A percentile compares a stretch with the other conserved stretches of the same genome.
Evolutionary conservation across 345 rosid genomes (phyloP).

Genomic region (thale cress (Arabidopsis thaliana)): DNA sequence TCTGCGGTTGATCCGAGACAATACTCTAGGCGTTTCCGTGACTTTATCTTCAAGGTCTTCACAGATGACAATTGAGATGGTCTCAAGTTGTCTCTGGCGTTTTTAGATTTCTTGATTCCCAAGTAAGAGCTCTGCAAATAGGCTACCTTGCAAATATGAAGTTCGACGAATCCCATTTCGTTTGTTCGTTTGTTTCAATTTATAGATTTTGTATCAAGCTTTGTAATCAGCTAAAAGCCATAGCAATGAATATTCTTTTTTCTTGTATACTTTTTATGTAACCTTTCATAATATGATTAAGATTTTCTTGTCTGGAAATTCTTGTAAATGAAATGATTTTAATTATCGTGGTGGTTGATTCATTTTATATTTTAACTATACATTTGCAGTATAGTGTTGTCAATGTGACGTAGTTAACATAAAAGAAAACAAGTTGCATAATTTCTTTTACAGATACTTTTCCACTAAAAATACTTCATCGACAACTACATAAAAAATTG

Average conservation of each 20-base stretch:
- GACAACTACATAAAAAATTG: neutral
- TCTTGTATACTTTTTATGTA: neutral
- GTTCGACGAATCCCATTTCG: slow-evolving; percentile 4
- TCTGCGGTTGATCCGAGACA: slow-evolving; percentile 90
- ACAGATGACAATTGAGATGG: slow-evolving; percentile 55
- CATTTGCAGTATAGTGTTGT: too few species aligned
- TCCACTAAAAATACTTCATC: neutral
- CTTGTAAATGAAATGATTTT: neutral
- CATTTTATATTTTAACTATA: too few species aligned
- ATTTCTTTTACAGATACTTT: too few species aligned
- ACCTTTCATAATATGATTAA: neutral
- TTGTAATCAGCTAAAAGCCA: slow-evolving; percentile 18
- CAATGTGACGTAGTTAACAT: too few species aligned
- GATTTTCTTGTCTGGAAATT: neutral
- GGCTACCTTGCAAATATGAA: slow-evolving; percentile 11
- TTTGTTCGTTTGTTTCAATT: slow-evolving; percentile 19
- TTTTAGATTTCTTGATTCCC: slow-evolving; percentile 27
- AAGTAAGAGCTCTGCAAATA: slow-evolving; percentile 21
- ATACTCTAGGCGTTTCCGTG: slow-evolving; percentile 81
- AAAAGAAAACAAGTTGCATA: too few species aligned
- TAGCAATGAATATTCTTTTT: slow-evolving; percentile 13
- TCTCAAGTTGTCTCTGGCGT: neutral
- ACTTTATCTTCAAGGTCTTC: slow-evolving; percentile 73
- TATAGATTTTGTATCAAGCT: slow-evolving; percentile 4
- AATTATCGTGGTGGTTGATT: neutral